Evolutionary conservation across 257 asterid genomes (phyloP).

Genomic region (Scutellaria baicalensis): DNA sequence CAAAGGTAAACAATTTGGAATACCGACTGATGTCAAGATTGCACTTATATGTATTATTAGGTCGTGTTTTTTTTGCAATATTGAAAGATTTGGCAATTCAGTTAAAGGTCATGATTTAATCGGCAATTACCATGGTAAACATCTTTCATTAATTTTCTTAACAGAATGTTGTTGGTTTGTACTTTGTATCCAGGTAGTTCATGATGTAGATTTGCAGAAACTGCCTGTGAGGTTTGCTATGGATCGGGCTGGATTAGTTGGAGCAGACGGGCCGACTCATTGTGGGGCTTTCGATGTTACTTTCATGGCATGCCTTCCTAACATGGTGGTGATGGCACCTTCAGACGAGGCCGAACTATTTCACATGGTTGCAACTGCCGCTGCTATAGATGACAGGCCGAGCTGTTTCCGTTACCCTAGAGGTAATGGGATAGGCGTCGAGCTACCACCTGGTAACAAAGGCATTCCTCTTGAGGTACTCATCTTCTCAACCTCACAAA

Average conservation of each 20-base stretch:
- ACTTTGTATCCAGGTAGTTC: constrained; percentile 33
- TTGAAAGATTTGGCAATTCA: no score
- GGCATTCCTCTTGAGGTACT: constrained; percentile 62
- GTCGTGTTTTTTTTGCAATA: no score
- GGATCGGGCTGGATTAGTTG: constrained; percentile 66
- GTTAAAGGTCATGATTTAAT: no score
- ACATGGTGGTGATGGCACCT: constrained; percentile 78
- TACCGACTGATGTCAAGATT: no score
- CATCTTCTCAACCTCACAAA: background rate
- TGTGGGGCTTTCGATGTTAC: constrained; percentile 62
- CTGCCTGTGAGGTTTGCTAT: constrained; percentile 63
- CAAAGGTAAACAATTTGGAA: no score
- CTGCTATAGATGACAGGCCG: constrained; percentile 59
- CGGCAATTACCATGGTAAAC: no score
- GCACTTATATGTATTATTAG: no score
- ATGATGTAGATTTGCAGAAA: constrained; percentile 62
- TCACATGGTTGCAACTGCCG: constrained; percentile 70
- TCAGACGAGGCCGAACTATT: constrained; percentile 60
- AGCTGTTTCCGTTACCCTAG: constrained; percentile 69
- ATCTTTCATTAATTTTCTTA: background rate
- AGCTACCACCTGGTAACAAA: constrained; percentile 50
- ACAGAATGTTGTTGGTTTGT: background rate
- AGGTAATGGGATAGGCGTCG: constrained; percentile 53
- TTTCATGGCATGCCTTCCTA: constrained; percentile 65
- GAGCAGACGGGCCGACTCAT: constrained; percentile 69